Conservation (phyloP, 164 flowering plant genomes). For the Houttuynia cordata region DNA sequence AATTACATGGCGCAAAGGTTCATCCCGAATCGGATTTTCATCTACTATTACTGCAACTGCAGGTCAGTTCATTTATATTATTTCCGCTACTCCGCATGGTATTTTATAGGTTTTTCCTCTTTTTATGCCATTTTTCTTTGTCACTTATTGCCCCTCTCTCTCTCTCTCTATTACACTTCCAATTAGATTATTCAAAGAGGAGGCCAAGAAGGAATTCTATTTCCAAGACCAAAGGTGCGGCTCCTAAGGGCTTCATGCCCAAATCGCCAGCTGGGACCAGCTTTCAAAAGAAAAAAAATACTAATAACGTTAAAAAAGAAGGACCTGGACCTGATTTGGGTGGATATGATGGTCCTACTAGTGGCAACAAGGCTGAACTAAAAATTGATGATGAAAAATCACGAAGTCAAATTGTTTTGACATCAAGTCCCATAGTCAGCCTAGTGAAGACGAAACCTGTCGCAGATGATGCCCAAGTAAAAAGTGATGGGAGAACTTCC, state of each 20-base stretch:
- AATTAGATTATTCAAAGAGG: conserved; percentile 62
- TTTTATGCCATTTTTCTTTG: neutral
- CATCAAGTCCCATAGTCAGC: neutral
- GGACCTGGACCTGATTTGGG: conserved; percentile 17
- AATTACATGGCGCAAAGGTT: neutral
- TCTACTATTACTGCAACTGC: neutral
- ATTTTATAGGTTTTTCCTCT: neutral
- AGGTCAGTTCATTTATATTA: neutral
- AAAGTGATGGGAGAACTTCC: conserved; percentile 7
- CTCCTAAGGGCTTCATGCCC: conserved; percentile 45
- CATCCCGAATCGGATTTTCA: neutral
- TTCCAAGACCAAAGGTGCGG: conserved; percentile 38
- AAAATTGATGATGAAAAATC: conserved; percentile 16
- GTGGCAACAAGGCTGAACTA: conserved; percentile 15
- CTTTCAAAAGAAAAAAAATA: conserved; percentile 39
- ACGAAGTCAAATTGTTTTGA: conserved; percentile 10
- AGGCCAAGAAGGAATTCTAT: conserved; percentile 36
- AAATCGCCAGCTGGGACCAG: conserved; percentile 36
- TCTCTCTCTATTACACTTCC: neutral
- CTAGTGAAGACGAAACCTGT: neutral
- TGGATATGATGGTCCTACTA: conserved; percentile 14
- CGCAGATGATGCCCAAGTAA: conserved; percentile 4
- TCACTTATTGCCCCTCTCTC: neutral
- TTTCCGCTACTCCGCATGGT: neutral
- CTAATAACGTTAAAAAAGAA: conserved; percentile 26